Base-by-base conservation (phyloP, 176 grass and related monocot species). In the Alloteropsis semialata region DNA sequence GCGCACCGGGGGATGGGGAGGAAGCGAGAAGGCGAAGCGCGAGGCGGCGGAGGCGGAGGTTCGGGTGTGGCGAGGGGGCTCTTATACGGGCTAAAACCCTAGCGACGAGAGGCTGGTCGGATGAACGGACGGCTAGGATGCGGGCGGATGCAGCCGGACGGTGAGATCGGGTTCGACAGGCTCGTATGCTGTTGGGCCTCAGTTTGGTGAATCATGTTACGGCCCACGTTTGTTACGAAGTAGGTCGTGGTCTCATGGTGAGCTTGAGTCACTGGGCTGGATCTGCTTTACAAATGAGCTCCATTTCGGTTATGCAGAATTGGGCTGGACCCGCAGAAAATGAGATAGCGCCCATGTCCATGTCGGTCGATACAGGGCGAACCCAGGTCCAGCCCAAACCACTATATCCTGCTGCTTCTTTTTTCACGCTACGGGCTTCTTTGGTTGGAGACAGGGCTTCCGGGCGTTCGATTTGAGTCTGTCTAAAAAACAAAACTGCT, bases 61-160 rank as follows among this genome's bases (percentile, higher is more conserved):
- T 0, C 14, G 9, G 24, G 1, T 45, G 24, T 30, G 34, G 17
- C 0, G 67, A 44, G 10, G 43, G 66, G 3, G 11, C 6, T 65
- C 84, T 74, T 81, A 74, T 86, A 86, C 25, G 37, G 58, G 25
- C 27, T 55, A 46, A 77, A 84, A 84, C 82, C 82, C 84, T 87
- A 87, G 78, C 44, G 34, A 1, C 2, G 3, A 4, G 18, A 25
- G 3, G 5, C 29, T 53, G 68, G 13, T 42, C 22, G 17, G 0
- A 65, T 27, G 45, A 37, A 87, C 69, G 69, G 48, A 87, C 69
- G 69, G 77, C 69, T 48, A 1, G 1, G 84, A 81, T 81, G 37
- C 24, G 28, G 19, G 27, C 0, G 1, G 3, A 0, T 16, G 34
- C 0, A 0, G 37, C 0, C 15, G 54, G 39, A 82, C 53, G 68